Base-by-base conservation (phyloP, 345 rosid species). In the Pistacia integerrima region DNA sequence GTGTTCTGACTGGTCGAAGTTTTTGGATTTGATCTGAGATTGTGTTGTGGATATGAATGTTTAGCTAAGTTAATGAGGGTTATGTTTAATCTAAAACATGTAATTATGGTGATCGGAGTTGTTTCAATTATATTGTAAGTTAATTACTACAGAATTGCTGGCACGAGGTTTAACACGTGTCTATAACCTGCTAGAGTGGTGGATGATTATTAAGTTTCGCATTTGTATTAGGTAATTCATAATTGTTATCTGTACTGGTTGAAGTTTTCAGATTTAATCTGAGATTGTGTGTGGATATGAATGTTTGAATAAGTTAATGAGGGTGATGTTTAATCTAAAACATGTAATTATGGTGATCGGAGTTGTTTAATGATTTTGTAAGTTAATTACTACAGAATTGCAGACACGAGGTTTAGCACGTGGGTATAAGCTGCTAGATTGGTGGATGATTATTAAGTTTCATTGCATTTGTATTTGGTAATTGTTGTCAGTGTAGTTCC, bases 291-390 rank as follows among this genome's bases (percentile, higher is more conserved):
- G 22, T 2, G 56, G 59, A 63, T 67, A 67, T 67, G 12, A n/a
- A 20, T 46, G 55, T 44, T 44, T 22, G 22, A 20, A 20, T 48
- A 67, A 67, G 70, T 46, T 49, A 66, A 67, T 52, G 20, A n/a
- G 11, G 69, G 49, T 74, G 18, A 36, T 74, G 11, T n/a, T 74
- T 8, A 44, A 30, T 67, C 71, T 70, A 30, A 18, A 44, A 48
- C 9, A 13, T 63, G 60, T 46, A 20, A 35, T 64, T 33, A 33
- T 57, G 51, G 25, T 16, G 56, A 48, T 70, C 44, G 1, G 11
- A 51, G n/a, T 22, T 48, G 56, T 48, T 63, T 65, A 10, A 33
- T 30, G 36, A 61, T 54, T 62, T 52, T 30, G 22, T 36, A 16
- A 62, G 48, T 57, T 57, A 33, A 14, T 51, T 20, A 52, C 66